Conservation (phyloP, 805 yeast genomes). For the Komagataella ulmi region DNA sequence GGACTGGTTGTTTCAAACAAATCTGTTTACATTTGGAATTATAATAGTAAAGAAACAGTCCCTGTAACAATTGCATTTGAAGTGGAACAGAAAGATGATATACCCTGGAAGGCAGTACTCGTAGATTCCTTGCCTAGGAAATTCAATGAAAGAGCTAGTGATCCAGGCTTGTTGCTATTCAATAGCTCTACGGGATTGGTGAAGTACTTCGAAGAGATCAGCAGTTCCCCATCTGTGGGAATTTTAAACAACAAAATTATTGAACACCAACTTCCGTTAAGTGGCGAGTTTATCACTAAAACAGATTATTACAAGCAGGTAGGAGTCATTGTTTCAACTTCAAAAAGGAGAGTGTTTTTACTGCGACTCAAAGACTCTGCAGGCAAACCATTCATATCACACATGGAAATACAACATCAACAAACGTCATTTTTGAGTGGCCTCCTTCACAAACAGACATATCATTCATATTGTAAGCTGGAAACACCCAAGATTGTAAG, state of each 20-base stretch:
- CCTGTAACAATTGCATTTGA: conserved; percentile 48
- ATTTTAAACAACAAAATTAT: conserved; percentile 26
- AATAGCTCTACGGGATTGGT: conserved; percentile 45
- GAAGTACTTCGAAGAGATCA: conserved; percentile 63
- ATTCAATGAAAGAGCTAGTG: conserved; percentile 26
- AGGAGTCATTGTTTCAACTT: conserved; percentile 62
- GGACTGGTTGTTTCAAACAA: conserved; percentile 26
- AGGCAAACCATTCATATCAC: conserved; percentile 37
- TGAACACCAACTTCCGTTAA: conserved; percentile 24
- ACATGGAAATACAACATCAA: conserved; percentile 10
- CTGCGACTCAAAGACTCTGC: conserved; percentile 51
- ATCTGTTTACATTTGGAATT: conserved; percentile 56
- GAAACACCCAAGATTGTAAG: conserved; percentile 32
- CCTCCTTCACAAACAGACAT: conserved; percentile 6
- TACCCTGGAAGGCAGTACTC: conserved; percentile 40
- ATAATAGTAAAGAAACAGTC: conserved; percentile 42
- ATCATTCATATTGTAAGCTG: conserved; percentile 12
- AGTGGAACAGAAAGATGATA: conserved; percentile 13
- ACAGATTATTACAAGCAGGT: conserved; percentile 58
- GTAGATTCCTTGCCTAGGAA: conserved; percentile 35
- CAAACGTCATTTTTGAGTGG: conserved; percentile 8
- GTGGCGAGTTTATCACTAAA: conserved; percentile 41
- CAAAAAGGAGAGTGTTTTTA: conserved; percentile 50
- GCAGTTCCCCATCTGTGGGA: conserved; percentile 54
- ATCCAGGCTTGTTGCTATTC: conserved; percentile 63